Conservation (phyloP, 2,329 filamentous ascomycete genomes). For the Botryotinia calthae region DNA sequence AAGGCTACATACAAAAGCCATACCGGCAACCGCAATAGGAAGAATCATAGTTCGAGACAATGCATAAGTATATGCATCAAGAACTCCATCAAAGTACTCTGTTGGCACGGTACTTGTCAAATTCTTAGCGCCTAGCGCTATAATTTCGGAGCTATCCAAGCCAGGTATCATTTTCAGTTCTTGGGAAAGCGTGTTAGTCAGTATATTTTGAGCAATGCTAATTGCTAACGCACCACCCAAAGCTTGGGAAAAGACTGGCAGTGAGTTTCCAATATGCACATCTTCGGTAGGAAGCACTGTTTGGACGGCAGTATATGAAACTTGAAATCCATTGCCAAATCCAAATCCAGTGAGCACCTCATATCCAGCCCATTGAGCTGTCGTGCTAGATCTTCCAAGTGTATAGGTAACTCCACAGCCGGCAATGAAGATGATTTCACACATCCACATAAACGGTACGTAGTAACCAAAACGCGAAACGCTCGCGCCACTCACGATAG, state of each 20-base stretch:
- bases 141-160: constrained; percentile 42
- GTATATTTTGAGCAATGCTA: constrained; percentile 6
- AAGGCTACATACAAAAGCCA: neutral
- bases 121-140: constrained; percentile 41
- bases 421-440: constrained; percentile 32
- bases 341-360: constrained; percentile 46
- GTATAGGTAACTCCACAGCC: constrained; percentile 29
- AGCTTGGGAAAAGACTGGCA: neutral
- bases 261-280: constrained; percentile 44
- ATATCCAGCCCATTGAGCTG: constrained; percentile 49
- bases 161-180: constrained; percentile 29
- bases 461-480: neutral
- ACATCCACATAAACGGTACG: constrained; percentile 28
- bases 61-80: neutral
- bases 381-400: constrained; percentile 43
- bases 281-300: constrained; percentile 49
- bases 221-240: constrained; percentile 1
- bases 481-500: neutral
- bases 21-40: neutral
- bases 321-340: constrained; percentile 45
- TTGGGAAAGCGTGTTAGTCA: neutral
- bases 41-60: neutral
- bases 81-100: neutral
- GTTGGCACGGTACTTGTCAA: neutral
- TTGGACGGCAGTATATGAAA: constrained; percentile 48